A percentile compares a stretch with the other conserved stretches of the same genome.
phyloP scores from a whole-genome alignment of 1,139 yeast species.

The Torulaspora pretoriensis region DNA sequence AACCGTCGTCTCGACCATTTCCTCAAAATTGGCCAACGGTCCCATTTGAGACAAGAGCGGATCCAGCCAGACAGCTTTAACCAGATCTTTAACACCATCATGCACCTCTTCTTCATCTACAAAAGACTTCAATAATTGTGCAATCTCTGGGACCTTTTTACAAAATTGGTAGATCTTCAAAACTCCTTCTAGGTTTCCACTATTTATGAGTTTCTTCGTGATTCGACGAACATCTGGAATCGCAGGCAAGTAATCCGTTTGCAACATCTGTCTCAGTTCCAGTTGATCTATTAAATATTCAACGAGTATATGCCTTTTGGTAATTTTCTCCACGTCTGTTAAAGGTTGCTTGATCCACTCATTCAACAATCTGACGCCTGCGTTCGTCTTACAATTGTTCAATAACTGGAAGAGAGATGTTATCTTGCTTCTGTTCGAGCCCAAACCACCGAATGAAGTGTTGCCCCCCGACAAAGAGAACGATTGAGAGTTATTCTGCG shows the following conservation, averaged over 20 bases:
- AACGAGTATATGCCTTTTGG: conserved; percentile 68
- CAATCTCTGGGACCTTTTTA: conserved; percentile 62
- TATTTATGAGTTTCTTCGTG: conserved; percentile 57
- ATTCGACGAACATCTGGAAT: conserved; percentile 83
- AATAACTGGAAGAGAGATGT: conserved; percentile 76
- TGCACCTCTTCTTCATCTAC: conserved; percentile 36
- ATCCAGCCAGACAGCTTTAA: conserved; percentile 51
- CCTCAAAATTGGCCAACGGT: conserved; percentile 66
- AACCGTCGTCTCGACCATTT: conserved; percentile 86
- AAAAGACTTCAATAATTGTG: conserved; percentile 47
- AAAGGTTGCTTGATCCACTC: conserved; percentile 97
- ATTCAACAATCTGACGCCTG: conserved; percentile 79
- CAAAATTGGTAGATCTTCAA: conserved; percentile 84
- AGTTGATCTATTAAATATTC: conserved; percentile 67
- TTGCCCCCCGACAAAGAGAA: conserved; percentile 13
- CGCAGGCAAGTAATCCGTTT: conserved; percentile 61
- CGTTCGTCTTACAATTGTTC: conserved; percentile 80
- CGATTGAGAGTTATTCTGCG: conserved; percentile 37
- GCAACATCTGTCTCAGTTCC: conserved; percentile 58
- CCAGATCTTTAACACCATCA: conserved; percentile 36
- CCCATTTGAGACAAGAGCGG: conserved; percentile 50
- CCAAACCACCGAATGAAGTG: conserved; percentile 12
- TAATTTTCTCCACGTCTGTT: conserved; percentile 55
- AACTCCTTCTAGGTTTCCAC: conserved; percentile 73
- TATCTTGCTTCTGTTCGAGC: conserved; percentile 43